Evolutionary conservation across 148 eudicot genomes (phyloP), one percentile per base, ranked within the genome.

Genomic region (Rhododendron henanense): DNA sequence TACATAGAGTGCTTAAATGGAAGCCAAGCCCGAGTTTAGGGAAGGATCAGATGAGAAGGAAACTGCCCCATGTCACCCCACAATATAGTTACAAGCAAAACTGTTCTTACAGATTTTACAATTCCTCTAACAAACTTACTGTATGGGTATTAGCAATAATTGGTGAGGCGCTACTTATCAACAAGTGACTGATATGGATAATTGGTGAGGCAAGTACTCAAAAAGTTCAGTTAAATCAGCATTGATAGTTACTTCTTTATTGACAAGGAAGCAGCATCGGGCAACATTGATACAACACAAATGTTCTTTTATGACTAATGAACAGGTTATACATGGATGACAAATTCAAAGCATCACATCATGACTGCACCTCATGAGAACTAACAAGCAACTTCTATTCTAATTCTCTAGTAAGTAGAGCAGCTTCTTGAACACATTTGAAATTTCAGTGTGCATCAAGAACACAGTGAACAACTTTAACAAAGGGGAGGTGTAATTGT

Each of bases 351-450:
- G 7, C 69, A 82, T 82, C n/a, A 47, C 75, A 35, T 81, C 75
- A n/a, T 13, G 19, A 63, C 74, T 82, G 84, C 84, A 82, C 84
- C 53, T 61, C n/a, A 61, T 18, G 21, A 41, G 57, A 82, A n/a
- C 81, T 41, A 37, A 44, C 74, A 37, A 82, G 35, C 35, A 6
- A 31, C 50, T 33, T 61, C 28, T 61, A n/a, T 82, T 15, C 35
- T 23, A 82, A 55, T 81, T 33, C 83, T 79, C 21, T 16, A 57
- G n/a, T 16, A 81, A 55, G 28, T 4, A 81, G 23, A 53, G 44
- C 83, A 80, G 83, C 83, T 80, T 50, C 61, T 81, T 25, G 31
- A 81, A 16, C 16, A 37, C 71, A 4, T n/a, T 65, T 65, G 28
- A 65, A 65, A n/a, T 57, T 45, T 59, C 84, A 82, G 33, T 23